Conservation (phyloP, 2,329 filamentous ascomycete species). For the Fusarium verrucosum region DNA sequence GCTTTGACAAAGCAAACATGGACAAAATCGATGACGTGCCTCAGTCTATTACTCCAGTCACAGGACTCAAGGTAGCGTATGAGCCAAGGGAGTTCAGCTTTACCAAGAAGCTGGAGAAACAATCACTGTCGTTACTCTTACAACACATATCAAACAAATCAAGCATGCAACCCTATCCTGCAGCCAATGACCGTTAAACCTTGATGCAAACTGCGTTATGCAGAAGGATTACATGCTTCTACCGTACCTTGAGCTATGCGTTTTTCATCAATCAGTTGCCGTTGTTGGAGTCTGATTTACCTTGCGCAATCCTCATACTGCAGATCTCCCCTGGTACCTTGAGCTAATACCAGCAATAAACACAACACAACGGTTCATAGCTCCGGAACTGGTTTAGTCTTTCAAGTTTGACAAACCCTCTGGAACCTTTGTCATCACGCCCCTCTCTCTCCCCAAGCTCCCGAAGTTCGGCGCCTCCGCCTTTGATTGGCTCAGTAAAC, state of each 20-base stretch:
- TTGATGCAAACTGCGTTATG: neutral
- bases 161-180: neutral
- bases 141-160: too few species aligned
- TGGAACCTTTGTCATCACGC: neutral
- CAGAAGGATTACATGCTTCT: neutral
- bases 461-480: slow-evolving; percentile 34
- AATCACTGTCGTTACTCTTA: neutral
- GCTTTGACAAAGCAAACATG: neutral
- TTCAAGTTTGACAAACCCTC: neutral
- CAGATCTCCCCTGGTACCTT: slow-evolving; percentile 24
- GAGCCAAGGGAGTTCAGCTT: neutral
- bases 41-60: neutral
- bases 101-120: neutral
- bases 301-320: neutral
- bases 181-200: slow-evolving; percentile 2
- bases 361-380: neutral
- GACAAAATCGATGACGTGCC: neutral
- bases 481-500: neutral
- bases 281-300: neutral
- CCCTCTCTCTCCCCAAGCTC: too few species aligned
- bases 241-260: neutral
- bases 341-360: neutral
- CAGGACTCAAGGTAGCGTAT: neutral
- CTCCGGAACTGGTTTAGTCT: slow-evolving; percentile 7
- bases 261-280: neutral